Percentiles rank a stretch among this genome's conserved stretches.
Evolutionary conservation across 805 yeast species (phyloP).

Genomic region (Candida saitoana): DNA sequence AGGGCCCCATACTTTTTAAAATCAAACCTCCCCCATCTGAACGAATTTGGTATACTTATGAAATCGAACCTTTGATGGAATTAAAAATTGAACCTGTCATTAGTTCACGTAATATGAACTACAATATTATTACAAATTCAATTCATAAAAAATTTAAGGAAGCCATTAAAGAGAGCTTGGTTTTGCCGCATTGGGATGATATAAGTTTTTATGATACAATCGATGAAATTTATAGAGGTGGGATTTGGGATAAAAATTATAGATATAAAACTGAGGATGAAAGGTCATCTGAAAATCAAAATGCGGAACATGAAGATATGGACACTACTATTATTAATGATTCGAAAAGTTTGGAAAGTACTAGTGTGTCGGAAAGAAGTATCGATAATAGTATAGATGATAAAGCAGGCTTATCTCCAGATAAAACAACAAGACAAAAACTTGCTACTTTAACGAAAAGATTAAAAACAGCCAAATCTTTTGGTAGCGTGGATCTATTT

Average conservation of each 20-base stretch:
- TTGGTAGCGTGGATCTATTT: constrained; percentile 18
- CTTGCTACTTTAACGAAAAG: constrained; percentile 23
- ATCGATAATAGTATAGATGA: background rate
- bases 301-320: background rate
- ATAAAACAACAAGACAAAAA: constrained; percentile 15
- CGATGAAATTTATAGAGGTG: constrained; percentile 80
- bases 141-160: constrained; percentile 77
- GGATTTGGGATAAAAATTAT: constrained; percentile 71
- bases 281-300: background rate
- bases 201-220: constrained; percentile 63
- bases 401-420: background rate
- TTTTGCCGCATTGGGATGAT: constrained; percentile 88
- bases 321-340: background rate
- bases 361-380: background rate
- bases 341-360: background rate
- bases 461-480: constrained; percentile 22
- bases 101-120: constrained; percentile 75
- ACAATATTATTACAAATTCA: constrained; percentile 72
- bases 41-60: constrained; percentile 88
- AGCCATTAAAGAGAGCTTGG: constrained; percentile 73
- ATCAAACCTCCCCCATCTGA: constrained; percentile 89
- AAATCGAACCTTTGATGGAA: constrained; percentile 69
- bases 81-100: constrained; percentile 86
- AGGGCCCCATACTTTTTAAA: constrained; percentile 67
- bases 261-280: background rate